Evolutionary conservation across 1,284 basidiomycete species (phyloP).

Genomic region (Sporisorium scitamineum): DNA sequence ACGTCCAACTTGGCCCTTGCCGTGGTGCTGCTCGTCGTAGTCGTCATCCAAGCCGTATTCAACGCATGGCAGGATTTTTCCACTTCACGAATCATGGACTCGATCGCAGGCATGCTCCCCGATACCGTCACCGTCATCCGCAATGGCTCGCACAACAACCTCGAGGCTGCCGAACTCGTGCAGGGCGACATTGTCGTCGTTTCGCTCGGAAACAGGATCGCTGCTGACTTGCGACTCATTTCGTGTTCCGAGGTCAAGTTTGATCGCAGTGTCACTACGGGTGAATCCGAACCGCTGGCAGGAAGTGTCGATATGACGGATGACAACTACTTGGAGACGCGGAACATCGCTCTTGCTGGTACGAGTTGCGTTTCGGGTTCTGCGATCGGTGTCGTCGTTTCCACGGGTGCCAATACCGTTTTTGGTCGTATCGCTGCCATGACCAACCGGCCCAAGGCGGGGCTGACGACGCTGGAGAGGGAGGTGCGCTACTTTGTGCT

Average conservation of each 20-base stretch:
- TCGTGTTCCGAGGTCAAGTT: conserved; percentile 74
- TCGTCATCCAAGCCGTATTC: conserved; percentile 71
- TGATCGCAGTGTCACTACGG: conserved; percentile 77
- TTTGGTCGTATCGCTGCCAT: conserved; percentile 70
- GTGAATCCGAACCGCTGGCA: conserved; percentile 74
- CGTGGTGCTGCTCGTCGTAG: conserved; percentile 69
- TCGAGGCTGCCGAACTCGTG: conserved; percentile 77
- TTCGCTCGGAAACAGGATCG: conserved; percentile 71
- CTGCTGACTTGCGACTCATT: conserved; percentile 71
- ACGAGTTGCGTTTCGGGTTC: conserved; percentile 76
- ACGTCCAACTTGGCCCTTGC: conserved; percentile 72
- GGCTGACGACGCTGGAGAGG: conserved; percentile 73
- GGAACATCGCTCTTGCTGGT: conserved; percentile 77
- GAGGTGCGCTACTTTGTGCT: conserved; percentile 71
- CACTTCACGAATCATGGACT: conserved; percentile 66
- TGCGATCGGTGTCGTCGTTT: conserved; percentile 74
- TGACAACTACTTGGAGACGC: conserved; percentile 72
- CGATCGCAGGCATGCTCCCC: conserved; percentile 74
- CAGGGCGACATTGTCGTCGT: conserved; percentile 76
- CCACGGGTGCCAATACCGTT: conserved; percentile 74
- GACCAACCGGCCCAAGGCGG: conserved; percentile 63
- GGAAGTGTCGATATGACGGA: conserved; percentile 73
- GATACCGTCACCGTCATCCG: conserved; percentile 75
- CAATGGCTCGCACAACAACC: conserved; percentile 74
- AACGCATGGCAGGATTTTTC: conserved; percentile 71